A percentile compares a stretch with the other conserved stretches of the same genome.
phyloP scores from a whole-genome alignment of 352 stramenopile genomes.

The Globisporangium splendens region DNA sequence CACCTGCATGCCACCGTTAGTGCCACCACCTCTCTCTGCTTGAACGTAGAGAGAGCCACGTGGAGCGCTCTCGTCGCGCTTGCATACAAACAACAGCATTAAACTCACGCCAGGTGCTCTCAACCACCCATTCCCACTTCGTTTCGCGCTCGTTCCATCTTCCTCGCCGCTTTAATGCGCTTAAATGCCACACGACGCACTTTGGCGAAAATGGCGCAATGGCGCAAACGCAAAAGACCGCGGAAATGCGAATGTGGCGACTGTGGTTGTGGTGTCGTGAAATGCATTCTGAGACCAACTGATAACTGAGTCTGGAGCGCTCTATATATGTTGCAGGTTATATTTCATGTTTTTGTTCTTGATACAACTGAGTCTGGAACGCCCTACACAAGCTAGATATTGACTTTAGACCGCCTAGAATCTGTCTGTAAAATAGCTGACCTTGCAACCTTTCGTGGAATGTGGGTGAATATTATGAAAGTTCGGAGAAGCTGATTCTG shows the following conservation, averaged over 20 bases:
- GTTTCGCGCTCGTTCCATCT: neutral
- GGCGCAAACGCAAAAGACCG: neutral
- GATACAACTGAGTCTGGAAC: slow-evolving; percentile 8
- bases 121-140: slow-evolving; percentile 4
- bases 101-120: neutral
- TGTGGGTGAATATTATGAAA: too few species aligned
- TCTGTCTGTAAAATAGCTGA: too few species aligned
- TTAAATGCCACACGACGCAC: neutral
- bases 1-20: too few species aligned
- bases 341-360: neutral
- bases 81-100: neutral
- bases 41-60: neutral
- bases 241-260: slow-evolving; percentile 8
- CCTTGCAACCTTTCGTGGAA: too few species aligned
- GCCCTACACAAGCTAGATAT: too few species aligned
- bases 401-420: too few species aligned
- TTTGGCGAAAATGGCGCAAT: slow-evolving; percentile 1
- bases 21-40: too few species aligned
- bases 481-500: too few species aligned
- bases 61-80: neutral
- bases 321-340: too few species aligned
- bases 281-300: neutral
- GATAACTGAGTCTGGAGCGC: too few species aligned
- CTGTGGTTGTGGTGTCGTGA: neutral
- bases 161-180: neutral